Conservation (phyloP, 2,329 filamentous ascomycete species). For the Fusarium longipes region DNA sequence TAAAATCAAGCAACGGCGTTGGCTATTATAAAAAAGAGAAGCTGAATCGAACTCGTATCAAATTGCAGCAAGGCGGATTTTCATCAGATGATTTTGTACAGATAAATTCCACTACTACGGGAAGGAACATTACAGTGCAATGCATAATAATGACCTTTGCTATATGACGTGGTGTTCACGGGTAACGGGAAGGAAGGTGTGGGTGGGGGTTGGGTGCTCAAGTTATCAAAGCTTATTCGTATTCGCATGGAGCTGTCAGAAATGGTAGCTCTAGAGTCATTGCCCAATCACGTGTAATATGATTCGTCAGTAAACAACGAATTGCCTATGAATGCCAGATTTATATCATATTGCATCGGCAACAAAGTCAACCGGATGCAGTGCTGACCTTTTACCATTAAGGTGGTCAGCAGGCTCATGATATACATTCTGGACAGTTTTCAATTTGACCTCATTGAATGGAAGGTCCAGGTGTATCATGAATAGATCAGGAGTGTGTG, state of each 20-base stretch:
- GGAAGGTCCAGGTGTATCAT: not conserved
- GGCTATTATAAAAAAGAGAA: not conserved
- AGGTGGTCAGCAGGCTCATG: not conserved
- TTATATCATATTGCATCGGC: not conserved
- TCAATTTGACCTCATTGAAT: not conserved
- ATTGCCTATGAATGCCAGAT: not conserved
- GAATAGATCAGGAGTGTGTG: no score
- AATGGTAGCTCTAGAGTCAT: not conserved
- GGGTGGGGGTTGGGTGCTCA: not conserved
- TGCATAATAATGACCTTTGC: constrained; percentile 9
- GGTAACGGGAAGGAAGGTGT: constrained; percentile 12
- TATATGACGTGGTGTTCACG: constrained; percentile 27
- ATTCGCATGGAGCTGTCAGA: constrained; percentile 27
- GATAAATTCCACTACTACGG: constrained; percentile 3
- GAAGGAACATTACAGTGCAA: not conserved
- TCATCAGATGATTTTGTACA: not conserved
- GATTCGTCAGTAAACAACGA: not conserved
- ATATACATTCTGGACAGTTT: not conserved
- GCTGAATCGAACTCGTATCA: not conserved
- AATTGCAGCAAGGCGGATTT: constrained; percentile 5
- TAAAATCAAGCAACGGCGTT: constrained; percentile 12
- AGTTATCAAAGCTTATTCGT: constrained; percentile 34
- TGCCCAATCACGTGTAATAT: constrained; percentile 9
- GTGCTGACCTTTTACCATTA: not conserved
- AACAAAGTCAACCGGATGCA: not conserved